These are phyloP conservation scores for Fusarium sp. DNA, from an alignment of 2,329 filamentous ascomycete genomes.

Conservation along the genomic window DNA sequence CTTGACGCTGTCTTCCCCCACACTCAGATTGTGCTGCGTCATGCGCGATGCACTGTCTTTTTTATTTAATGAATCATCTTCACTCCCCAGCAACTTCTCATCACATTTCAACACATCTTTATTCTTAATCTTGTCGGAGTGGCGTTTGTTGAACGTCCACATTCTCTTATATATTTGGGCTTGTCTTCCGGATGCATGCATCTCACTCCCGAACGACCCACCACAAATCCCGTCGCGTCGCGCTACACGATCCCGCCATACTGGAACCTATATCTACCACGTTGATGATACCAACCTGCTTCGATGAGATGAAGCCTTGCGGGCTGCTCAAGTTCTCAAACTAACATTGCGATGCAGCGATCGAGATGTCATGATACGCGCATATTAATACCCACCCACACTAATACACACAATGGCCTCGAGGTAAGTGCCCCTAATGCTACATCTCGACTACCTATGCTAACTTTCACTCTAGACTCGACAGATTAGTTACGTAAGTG, in stretches of 20 bases:
- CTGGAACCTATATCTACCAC: constrained; percentile 34
- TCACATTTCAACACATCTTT: constrained; percentile 11
- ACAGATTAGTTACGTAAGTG: constrained; percentile 87
- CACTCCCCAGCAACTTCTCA: constrained; percentile 13
- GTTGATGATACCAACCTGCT: constrained; percentile 15
- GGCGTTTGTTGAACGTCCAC: constrained; percentile 18
- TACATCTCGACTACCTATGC: neutral
- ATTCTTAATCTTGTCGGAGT: constrained; percentile 12
- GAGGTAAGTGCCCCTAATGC: constrained; percentile 55
- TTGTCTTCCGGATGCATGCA: constrained; percentile 43
- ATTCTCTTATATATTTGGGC: constrained; percentile 4
- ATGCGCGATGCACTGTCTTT: constrained; percentile 19
- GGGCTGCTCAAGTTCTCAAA: constrained; percentile 4
- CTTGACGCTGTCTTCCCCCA: constrained; percentile 30
- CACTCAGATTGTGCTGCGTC: constrained; percentile 30
- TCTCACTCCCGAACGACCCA: constrained; percentile 42
- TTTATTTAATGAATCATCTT: constrained; percentile 24
- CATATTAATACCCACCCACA: constrained; percentile 32
- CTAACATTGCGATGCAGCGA: constrained; percentile 34
- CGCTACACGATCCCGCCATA: constrained; percentile 45
- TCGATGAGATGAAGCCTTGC: constrained; percentile 14
- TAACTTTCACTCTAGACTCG: constrained; percentile 67
- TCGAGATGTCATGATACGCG: constrained; percentile 47
- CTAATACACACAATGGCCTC: constrained; percentile 64
- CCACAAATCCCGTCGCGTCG: constrained; percentile 41